phyloP scores from a whole-genome alignment of 257 asterid species.

The Rauvolfia tetraphylla region DNA sequence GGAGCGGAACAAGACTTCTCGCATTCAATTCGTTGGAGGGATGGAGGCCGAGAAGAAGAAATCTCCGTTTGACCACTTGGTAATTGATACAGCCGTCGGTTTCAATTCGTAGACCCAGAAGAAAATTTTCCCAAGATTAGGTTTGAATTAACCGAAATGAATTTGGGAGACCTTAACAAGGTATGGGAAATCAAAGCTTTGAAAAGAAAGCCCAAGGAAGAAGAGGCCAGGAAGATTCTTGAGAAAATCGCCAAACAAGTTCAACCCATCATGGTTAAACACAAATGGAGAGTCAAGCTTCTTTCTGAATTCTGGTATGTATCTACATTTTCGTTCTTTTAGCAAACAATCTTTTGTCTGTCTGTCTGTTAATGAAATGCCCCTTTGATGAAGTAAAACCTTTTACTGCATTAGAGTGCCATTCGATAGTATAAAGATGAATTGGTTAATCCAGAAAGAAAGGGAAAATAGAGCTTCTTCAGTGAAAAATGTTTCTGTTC shows the following conservation, averaged over 20 bases:
- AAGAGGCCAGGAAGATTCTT: slow-evolving; percentile 65
- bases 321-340: background rate
- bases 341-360: background rate
- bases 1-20: background rate
- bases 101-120: background rate
- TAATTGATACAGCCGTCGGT: background rate
- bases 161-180: slow-evolving; percentile 61
- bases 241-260: slow-evolving; percentile 74
- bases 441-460: slow-evolving; percentile 1
- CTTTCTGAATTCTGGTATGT: slow-evolving; percentile 79
- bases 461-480: background rate
- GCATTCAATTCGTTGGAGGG: background rate
- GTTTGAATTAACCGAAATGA: slow-evolving; percentile 38
- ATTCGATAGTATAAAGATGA: no score
- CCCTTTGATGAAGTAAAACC: no score
- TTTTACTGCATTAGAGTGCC: no score
- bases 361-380: no score
- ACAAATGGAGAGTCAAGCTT: slow-evolving; percentile 83
- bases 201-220: slow-evolving; percentile 66
- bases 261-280: slow-evolving; percentile 94
- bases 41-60: background rate
- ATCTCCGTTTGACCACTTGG: background rate
- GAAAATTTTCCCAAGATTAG: background rate
- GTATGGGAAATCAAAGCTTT: slow-evolving; percentile 79
- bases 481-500: background rate